phyloP scores from a whole-genome alignment of 176 grass and related monocot genomes.

The Paspalum notatum region DNA sequence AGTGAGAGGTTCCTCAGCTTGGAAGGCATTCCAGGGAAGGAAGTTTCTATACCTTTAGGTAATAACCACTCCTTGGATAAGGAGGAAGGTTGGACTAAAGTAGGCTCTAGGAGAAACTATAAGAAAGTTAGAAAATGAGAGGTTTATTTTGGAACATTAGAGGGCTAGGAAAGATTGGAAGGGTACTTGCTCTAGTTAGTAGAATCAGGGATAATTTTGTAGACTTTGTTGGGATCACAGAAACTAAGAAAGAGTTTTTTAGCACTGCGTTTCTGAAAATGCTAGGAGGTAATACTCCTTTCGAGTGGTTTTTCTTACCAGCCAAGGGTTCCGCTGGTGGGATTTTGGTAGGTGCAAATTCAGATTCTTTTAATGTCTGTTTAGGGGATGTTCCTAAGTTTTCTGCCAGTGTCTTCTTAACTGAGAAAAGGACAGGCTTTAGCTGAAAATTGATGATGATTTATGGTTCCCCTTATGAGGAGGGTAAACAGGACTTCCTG shows the following conservation, averaged over 20 bases:
- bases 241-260: not conserved
- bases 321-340: not conserved
- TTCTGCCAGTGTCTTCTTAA: not conserved
- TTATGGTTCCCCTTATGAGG: not conserved
- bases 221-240: not conserved
- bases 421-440: not conserved
- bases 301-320: not conserved
- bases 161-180: not conserved
- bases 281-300: not conserved
- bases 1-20: too few relatives aligned
- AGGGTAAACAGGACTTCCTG: accelerated
- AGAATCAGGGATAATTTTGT: not conserved
- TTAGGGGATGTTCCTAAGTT: not conserved
- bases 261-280: not conserved
- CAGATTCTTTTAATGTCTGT: not conserved
- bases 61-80: too few relatives aligned
- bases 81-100: too few relatives aligned
- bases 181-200: not conserved
- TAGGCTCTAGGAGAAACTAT: too few relatives aligned
- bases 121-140: not conserved
- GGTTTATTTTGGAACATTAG: not conserved
- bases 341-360: not conserved
- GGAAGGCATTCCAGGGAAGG: too few relatives aligned
- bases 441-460: not conserved
- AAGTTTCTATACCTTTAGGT: too few relatives aligned